These are phyloP conservation scores for Oldenlandia corymbosa DNA, from an alignment of 257 asterid genomes.

Conservation along the genomic window DNA sequence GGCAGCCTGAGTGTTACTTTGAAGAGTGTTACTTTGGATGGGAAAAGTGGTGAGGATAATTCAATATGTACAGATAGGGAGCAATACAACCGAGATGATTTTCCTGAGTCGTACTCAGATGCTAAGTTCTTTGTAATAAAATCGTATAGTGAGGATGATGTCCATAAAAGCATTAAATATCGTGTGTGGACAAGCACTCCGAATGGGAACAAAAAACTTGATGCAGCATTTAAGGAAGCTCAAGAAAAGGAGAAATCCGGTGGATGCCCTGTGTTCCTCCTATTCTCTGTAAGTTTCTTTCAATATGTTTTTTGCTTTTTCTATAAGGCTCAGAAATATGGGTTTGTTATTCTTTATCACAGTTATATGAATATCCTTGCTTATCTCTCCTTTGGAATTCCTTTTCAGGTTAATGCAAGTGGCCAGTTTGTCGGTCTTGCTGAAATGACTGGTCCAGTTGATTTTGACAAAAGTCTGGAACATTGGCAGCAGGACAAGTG, in stretches of 20 bases:
- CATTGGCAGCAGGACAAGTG: slow-evolving; percentile 54
- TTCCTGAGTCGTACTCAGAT: slow-evolving; percentile 28
- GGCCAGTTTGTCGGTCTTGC: slow-evolving; percentile 53
- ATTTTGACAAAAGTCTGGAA: slow-evolving; percentile 29
- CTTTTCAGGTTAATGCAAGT: slow-evolving; percentile 40
- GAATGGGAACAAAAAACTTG: slow-evolving; percentile 45
- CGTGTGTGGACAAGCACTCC: slow-evolving; percentile 51
- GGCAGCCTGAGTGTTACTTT: slow-evolving; percentile 32
- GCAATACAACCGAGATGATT: slow-evolving; percentile 34
- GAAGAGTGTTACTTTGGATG: slow-evolving; percentile 26
- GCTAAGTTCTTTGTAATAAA: slow-evolving; percentile 44
- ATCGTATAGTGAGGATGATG: slow-evolving; percentile 50
- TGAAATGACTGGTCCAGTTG: slow-evolving; percentile 40
- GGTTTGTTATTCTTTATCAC: too few species aligned
- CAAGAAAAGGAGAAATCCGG: slow-evolving; percentile 29
- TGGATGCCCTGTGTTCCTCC: slow-evolving; percentile 34
- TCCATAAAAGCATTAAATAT: slow-evolving; percentile 50
- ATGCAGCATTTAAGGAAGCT: slow-evolving; percentile 41
- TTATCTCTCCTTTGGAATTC: not conserved
- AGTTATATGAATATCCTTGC: not conserved
- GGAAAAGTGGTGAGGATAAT: slow-evolving; percentile 19
- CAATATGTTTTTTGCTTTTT: not conserved
- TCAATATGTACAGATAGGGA: slow-evolving; percentile 26
- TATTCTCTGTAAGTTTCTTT: slow-evolving; percentile 36
- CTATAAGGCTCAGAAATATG: too few species aligned